A percentile compares a stretch with the other conserved stretches of the same genome.
Evolutionary conservation across 345 rosid species (phyloP).

Genomic region (Syzygium jambos): DNA sequence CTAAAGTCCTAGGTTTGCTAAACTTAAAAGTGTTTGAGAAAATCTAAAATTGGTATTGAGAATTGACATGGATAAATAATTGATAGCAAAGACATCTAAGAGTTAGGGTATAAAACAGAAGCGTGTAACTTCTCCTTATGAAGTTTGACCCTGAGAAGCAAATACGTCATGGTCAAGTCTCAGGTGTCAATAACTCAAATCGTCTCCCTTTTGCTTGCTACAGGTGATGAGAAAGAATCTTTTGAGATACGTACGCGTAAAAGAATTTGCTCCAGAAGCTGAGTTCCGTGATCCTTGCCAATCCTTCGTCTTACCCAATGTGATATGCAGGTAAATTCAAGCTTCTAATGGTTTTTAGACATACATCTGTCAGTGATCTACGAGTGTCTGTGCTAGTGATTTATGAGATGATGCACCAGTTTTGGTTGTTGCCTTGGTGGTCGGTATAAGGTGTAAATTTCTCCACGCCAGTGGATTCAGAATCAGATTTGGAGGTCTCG

Average conservation of each 20-base stretch:
- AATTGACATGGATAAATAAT: neutral
- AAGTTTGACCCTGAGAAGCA: neutral
- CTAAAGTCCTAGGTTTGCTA: neutral
- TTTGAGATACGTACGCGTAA: slow-evolving; percentile 57
- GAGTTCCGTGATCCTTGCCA: slow-evolving; percentile 59
- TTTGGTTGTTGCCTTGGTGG: neutral
- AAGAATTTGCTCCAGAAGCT: slow-evolving; percentile 82
- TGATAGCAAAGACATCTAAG: neutral
- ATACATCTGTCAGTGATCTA: neutral
- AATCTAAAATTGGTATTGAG: neutral
- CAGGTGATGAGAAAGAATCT: slow-evolving; percentile 80
- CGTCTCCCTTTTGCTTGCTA: neutral
- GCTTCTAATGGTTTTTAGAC: neutral
- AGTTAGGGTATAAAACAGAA: neutral
- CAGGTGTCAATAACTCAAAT: neutral
- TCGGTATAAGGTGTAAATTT: neutral
- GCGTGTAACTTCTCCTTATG: neutral
- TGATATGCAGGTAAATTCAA: slow-evolving; percentile 59
- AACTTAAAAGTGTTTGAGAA: neutral
- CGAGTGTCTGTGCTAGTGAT: neutral
- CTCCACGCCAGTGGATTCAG: neutral
- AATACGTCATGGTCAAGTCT: neutral
- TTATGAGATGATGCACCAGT: neutral
- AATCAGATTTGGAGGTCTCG: neutral
- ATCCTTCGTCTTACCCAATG: slow-evolving; percentile 68